Conservation (phyloP, 2,329 filamentous ascomycete genomes). For the Escovopsis sp. region DNA sequence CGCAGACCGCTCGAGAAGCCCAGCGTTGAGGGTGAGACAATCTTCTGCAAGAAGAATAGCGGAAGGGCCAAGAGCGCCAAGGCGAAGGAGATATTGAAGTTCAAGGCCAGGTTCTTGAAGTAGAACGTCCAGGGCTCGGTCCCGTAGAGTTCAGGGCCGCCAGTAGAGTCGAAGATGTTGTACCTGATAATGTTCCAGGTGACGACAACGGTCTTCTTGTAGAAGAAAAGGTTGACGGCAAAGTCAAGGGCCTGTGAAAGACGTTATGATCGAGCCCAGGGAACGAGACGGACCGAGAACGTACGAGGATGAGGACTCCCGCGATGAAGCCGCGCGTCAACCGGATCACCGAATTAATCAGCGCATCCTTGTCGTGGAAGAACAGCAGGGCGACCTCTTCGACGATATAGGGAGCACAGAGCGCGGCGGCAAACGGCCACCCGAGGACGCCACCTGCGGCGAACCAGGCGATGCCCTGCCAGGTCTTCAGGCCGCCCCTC, state of each 20-base stretch:
- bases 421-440: conserved; percentile 84
- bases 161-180: conserved; percentile 74
- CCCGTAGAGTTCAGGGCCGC: conserved; percentile 83
- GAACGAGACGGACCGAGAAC: conserved; percentile 13
- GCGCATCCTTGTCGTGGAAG: conserved; percentile 40
- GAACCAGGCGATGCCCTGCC: conserved; percentile 81
- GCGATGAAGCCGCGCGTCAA: conserved; percentile 53
- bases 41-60: conserved; percentile 58
- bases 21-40: conserved; percentile 44
- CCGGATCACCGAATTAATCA: conserved; percentile 45
- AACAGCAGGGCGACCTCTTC: conserved; percentile 55
- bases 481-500: conserved; percentile 63
- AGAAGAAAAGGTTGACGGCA: conserved; percentile 68
- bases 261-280: too few species aligned
- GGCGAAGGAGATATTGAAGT: conserved; percentile 91
- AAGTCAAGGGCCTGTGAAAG: conserved; percentile 47
- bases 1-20: conserved; percentile 58
- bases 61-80: conserved; percentile 64
- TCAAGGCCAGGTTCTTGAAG: conserved; percentile 74
- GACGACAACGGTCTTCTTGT: conserved; percentile 61
- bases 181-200: conserved; percentile 91
- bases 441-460: conserved; percentile 72
- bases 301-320: conserved; percentile 54
- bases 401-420: conserved; percentile 64
- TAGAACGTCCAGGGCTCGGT: conserved; percentile 98